Evolutionary conservation across 176 grass and related monocot genomes (phyloP), one percentile per base, ranked within the genome.

Genomic region (Raddia distichophylla): DNA sequence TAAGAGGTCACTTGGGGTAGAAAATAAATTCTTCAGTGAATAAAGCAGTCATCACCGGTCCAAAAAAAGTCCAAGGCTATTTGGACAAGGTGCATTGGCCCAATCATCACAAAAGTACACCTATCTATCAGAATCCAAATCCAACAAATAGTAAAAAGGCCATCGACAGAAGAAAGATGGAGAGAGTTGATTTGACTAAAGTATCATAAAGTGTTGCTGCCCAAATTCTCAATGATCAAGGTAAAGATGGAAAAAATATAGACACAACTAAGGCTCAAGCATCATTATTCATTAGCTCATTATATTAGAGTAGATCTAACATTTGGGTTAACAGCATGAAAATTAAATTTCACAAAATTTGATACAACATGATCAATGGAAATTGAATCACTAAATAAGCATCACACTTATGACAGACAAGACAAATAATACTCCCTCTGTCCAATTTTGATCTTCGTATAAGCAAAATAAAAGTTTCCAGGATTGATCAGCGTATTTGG

Each of bases 341-440:
- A 61, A 45, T 20, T 54, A 74, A 75, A 33, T 74, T 67, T 33
- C 7, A 19, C 43, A 67, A 49, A 69, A 53, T 53, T 64, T 65
- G 7, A 65, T 71, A 81, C 50, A 62, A 40, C 27, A 40, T 6
- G 76, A 65, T 64, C n/a, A 15, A 71, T 6, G 5, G 18, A 60
- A 78, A 56, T 59, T 34, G n/a, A 33, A 67, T 79, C 14, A 52
- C 0, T 53, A 16, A 45, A 70, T 4, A 72, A 59, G 56, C 42
- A 49, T 76, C 10, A 73, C 43, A 71, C 3, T 59, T 18, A 52
- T 12, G 43, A 68, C 45, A 64, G 50, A 66, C 16, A 75, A 70
- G 50, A 66, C 16, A 75, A 70, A 66, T 73, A 78, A 79, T 32
- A n/a, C n/a, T n/a, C n/a, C n/a, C n/a, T n/a, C n/a, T n/a, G n/a